Evolutionary conservation across 208 protist genomes (phyloP), one percentile per base, ranked within the genome.

Genomic region (Crithidia expoeki): DNA sequence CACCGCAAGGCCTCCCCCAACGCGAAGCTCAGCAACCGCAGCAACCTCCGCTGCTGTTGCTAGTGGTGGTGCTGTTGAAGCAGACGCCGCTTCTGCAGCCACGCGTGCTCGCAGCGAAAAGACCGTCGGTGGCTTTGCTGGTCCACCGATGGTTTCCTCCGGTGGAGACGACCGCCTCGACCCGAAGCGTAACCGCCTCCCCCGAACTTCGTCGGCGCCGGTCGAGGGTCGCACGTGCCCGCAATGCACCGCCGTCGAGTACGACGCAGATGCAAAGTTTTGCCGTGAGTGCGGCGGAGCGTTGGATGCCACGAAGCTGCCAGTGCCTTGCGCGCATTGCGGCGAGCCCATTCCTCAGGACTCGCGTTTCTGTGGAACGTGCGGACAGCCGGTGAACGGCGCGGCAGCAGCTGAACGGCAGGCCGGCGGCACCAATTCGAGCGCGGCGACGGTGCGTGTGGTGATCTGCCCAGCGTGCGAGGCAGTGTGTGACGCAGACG

Each of bases 321-420:
- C 74, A 19, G 74, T 80, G 12, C 81, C 86, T 16, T 96, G 91
- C 65, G 46, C 19, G 11, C 50, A 78, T n/a, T 96, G 91, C 69
- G 85, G 86, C 0, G 86, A 96, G 57, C 28, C 66, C 23, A 76
- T 94, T 28, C 86, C 86, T 28, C 81, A 84, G 34, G 84, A 79
- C 12, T 92, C 91, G n/a, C 81, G 86, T 2, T 96, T 94, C 76
- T 96, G 92, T 50, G 62, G 79, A 21, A 93, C 89, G 16, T 96
- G 92, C 47, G 92, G 92, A 42, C 68, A 86, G 44, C 81, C 89
- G 5, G 83, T 94, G 23, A 72, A 86, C 38, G 84, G 72, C 10
- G 86, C 89, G 0, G 42, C 73, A 2, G 74, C 74, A 14, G 21
- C 25, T 52, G 83, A 92, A 63, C 76, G 83, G 12, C 74, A 12